These are phyloP conservation scores for Aureobasidium sp. DNA, from an alignment of 2,329 filamentous ascomycete genomes.

Conservation along the genomic window DNA sequence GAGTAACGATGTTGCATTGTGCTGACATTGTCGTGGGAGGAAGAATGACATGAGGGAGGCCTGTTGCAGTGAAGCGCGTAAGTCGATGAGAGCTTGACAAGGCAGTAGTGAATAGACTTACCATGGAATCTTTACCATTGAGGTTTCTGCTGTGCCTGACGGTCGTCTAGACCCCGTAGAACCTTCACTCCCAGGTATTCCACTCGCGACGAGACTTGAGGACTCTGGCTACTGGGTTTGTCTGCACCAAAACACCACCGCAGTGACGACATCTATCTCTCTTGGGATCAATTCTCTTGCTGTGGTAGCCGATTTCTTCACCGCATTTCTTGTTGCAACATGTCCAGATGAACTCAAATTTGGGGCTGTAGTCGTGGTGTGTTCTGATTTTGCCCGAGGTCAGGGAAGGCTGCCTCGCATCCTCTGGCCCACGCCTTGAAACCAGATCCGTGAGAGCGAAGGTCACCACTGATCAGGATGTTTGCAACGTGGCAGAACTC, in stretches of 20 bases:
- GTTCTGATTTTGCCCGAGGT: conserved; percentile 67
- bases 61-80: not conserved
- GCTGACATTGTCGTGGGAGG: not conserved
- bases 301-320: conserved; percentile 71
- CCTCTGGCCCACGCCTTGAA: conserved; percentile 68
- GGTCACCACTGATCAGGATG: conserved; percentile 72
- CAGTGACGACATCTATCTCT: conserved; percentile 71
- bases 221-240: conserved; percentile 47
- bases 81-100: not conserved
- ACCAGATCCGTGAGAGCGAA: conserved; percentile 61
- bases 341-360: conserved; percentile 41
- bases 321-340: conserved; percentile 42
- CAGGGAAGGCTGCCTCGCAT: conserved; percentile 48
- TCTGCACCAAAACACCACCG: conserved; percentile 59
- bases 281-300: conserved; percentile 67
- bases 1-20: not conserved
- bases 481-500: conserved; percentile 93
- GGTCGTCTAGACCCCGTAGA: not conserved
- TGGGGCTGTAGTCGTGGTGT: conserved; percentile 79
- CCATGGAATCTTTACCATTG: not conserved
- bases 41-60: not conserved
- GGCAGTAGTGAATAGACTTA: not conserved
- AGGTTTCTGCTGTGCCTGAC: not conserved
- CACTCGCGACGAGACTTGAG: not conserved
- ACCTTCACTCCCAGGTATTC: not conserved